Conservation (phyloP, 192 early-diverging fungal genomes). For the Coemansia sp. region DNA sequence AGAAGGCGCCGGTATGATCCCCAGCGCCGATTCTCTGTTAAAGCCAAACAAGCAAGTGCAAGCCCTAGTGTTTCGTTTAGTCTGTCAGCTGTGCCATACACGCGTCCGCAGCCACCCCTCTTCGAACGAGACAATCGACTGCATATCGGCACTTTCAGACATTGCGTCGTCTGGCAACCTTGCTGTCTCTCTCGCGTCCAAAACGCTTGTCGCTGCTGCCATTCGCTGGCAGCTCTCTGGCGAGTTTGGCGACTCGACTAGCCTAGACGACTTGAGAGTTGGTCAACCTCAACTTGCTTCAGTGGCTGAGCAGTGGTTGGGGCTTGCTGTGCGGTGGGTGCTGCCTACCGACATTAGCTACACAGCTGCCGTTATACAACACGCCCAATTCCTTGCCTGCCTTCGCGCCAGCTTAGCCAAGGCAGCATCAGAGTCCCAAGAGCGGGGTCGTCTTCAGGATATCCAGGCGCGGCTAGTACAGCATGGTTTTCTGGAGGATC, state of each 20-base stretch:
- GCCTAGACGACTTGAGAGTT: neutral
- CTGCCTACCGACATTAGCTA: constrained; percentile 12
- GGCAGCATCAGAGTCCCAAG: constrained; percentile 6
- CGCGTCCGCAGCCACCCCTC: neutral
- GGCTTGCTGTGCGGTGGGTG: constrained; percentile 12
- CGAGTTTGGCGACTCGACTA: neutral
- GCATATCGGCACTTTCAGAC: constrained; percentile 7
- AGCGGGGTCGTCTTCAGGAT: neutral
- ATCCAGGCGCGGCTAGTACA: constrained; percentile 8
- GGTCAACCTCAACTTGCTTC: neutral
- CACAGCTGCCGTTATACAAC: neutral
- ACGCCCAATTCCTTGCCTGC: constrained; percentile 9
- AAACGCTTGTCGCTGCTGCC: neutral
- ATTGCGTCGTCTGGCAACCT: neutral
- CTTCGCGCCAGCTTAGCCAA: constrained; percentile 16
- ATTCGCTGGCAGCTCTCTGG: constrained; percentile 22
- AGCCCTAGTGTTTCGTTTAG: neutral
- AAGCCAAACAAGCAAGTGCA: neutral
- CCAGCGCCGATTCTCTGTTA: neutral
- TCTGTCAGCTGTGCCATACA: constrained; percentile 23
- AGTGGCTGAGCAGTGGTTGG: constrained; percentile 13
- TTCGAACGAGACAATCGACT: neutral
- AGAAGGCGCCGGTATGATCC: neutral
- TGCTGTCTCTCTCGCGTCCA: constrained; percentile 4
- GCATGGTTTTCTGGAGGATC: constrained; percentile 9